A percentile compares a stretch with the other conserved stretches of the same genome.
These are phyloP conservation scores for Filobasidium floriforme DNA, from an alignment of 768 basidiomycete genomes.

Conservation along the genomic window DNA sequence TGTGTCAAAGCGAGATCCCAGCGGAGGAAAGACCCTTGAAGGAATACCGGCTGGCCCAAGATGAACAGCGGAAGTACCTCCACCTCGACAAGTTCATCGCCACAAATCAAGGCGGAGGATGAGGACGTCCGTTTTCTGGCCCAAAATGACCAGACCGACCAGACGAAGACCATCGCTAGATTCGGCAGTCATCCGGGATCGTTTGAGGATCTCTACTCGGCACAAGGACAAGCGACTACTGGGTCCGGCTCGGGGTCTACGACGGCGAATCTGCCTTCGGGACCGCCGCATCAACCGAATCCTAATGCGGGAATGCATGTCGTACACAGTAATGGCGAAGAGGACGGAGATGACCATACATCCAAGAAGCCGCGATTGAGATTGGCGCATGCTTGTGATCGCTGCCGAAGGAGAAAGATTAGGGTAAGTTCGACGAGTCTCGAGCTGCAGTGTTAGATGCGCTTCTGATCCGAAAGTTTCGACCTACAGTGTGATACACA, in stretches of 20 bases:
- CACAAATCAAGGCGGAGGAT: background rate
- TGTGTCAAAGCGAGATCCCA: too few relatives aligned
- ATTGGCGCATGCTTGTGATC: conserved; percentile 25
- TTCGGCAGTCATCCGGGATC: background rate
- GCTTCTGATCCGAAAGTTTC: conserved; percentile 9
- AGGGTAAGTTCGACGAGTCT: background rate
- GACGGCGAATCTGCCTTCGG: background rate
- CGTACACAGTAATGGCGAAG: conserved; percentile 5
- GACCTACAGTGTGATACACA: conserved; percentile 39
- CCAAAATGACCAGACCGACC: background rate
- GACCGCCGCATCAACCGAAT: conserved; percentile 4
- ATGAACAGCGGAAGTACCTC: background rate
- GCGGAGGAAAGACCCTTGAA: too few relatives aligned
- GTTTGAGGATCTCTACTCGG: background rate
- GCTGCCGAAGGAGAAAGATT: conserved; percentile 22
- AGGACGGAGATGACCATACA: conserved; percentile 12
- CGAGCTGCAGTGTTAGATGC: background rate
- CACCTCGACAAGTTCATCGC: background rate
- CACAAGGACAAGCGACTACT: background rate
- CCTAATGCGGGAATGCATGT: conserved; percentile 1
- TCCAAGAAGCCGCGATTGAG: conserved; percentile 24
- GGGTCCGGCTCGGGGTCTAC: too few relatives aligned
- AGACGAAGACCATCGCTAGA: background rate
- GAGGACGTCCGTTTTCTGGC: background rate
- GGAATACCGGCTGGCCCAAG: too few relatives aligned